Percentiles rank a stretch among this genome's conserved stretches.
phyloP scores from a whole-genome alignment of 208 protist genomes.

The Leishmania gerbilli region DNA sequence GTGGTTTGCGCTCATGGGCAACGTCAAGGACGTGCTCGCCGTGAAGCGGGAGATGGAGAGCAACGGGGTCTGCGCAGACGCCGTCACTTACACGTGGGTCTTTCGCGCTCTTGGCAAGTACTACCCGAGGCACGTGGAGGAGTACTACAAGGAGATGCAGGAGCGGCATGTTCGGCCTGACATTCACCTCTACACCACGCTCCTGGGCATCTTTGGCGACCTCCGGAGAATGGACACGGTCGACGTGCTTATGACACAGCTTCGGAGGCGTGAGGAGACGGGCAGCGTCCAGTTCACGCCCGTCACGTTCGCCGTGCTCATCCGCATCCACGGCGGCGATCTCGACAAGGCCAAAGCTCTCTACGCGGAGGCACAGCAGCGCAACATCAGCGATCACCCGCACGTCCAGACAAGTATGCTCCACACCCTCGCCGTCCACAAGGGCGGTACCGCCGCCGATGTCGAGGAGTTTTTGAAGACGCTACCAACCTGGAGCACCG shows the following conservation, averaged over 20 bases:
- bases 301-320: conserved; percentile 77
- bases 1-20: conserved; percentile 89
- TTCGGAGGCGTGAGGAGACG: conserved; percentile 70
- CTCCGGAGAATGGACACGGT: conserved; percentile 56
- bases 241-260: conserved; percentile 55
- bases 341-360: conserved; percentile 44
- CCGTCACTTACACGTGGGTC: conserved; percentile 82
- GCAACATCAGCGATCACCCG: conserved; percentile 69
- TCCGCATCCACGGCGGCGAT: conserved; percentile 65
- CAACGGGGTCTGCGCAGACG: conserved; percentile 55
- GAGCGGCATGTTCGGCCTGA: conserved; percentile 62
- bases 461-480: conserved; percentile 49
- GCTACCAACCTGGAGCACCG: conserved; percentile 64
- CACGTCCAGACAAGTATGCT: conserved; percentile 88
- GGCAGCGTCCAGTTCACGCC: conserved; percentile 78
- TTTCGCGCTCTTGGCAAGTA: conserved; percentile 80
- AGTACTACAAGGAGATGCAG: conserved; percentile 69
- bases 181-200: conserved; percentile 78
- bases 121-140: conserved; percentile 81
- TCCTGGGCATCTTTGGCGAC: conserved; percentile 85
- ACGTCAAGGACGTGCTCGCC: conserved; percentile 83
- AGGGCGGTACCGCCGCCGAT: conserved; percentile 12
- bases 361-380: conserved; percentile 67
- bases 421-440: conserved; percentile 48
- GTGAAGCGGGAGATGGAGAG: conserved; percentile 61